Percentiles rank a stretch among this genome's conserved stretches.
Conservation (phyloP, 2,329 filamentous ascomycete species). For the Xylaria sp. region DNA sequence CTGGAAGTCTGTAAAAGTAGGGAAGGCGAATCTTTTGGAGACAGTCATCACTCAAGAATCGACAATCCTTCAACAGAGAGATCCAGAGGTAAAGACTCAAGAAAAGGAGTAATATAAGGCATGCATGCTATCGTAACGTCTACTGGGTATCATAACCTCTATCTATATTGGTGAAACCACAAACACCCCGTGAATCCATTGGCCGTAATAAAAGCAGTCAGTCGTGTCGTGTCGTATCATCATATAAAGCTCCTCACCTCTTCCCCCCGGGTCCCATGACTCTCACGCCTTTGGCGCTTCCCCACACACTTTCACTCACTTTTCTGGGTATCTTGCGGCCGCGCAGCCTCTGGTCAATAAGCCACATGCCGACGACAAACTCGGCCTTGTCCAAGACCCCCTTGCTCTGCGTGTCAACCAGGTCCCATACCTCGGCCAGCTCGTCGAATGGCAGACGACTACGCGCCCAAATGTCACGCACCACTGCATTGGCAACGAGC, state of each 20-base stretch:
- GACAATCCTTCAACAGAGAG: neutral
- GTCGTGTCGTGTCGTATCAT: neutral
- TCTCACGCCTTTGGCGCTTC: conserved; percentile 52
- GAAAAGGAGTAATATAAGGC: neutral
- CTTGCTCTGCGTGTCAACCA: conserved; percentile 55
- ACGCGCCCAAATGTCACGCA: conserved; percentile 68
- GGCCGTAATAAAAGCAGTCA: neutral
- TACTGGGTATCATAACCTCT: conserved; percentile 15
- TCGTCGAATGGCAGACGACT: conserved; percentile 63
- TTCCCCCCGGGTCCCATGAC: conserved; percentile 26
- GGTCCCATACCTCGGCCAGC: conserved; percentile 69
- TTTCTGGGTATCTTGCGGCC: conserved; percentile 69
- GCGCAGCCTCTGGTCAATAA: conserved; percentile 74
- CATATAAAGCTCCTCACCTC: conserved; percentile 1
- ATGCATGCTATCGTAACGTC: neutral
- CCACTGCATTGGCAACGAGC: conserved; percentile 62
- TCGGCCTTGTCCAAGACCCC: conserved; percentile 61
- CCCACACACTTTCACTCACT: conserved; percentile 72
- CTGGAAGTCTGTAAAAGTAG: too few relatives aligned
- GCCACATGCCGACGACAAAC: conserved; percentile 79
- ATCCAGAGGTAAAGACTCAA: neutral
- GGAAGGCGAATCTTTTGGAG: too few relatives aligned
- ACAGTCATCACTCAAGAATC: neutral
- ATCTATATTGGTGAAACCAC: conserved; percentile 1
- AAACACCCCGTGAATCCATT: neutral